Conservation (phyloP, 192 early-diverging fungal genomes). For the Allomyces macrogynus region DNA sequence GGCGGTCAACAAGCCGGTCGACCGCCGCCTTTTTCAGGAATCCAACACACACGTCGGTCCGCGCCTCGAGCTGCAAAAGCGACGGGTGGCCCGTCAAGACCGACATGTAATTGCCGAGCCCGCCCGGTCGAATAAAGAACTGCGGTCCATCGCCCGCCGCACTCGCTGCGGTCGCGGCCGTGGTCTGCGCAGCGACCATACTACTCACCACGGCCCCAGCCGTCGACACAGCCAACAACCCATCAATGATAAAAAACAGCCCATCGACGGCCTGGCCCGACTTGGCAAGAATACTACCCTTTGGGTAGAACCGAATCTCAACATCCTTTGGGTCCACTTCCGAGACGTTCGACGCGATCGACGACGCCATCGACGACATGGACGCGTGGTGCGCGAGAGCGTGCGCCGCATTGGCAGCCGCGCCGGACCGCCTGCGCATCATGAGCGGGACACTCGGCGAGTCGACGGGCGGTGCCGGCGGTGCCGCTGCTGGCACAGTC, state of each 20-base stretch:
- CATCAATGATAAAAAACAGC: constrained; percentile 84
- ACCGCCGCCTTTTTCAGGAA: constrained; percentile 64
- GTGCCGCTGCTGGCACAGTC: neutral
- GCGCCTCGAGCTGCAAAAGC: constrained; percentile 63
- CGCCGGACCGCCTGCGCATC: neutral
- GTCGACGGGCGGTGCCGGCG: neutral
- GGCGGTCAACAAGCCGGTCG: constrained; percentile 64
- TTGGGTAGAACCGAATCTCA: constrained; percentile 51
- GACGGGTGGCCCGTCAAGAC: constrained; percentile 80
- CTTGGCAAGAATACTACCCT: constrained; percentile 48
- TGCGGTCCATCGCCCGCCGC: constrained; percentile 16
- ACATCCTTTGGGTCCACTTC: constrained; percentile 28
- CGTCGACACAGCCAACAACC: constrained; percentile 53
- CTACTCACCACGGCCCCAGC: constrained; percentile 11
- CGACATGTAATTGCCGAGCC: constrained; percentile 77
- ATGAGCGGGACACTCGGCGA: neutral
- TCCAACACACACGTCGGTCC: constrained; percentile 63
- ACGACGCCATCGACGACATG: constrained; percentile 4
- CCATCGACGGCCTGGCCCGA: constrained; percentile 71
- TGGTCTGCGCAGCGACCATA: constrained; percentile 1
- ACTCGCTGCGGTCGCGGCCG: constrained; percentile 1
- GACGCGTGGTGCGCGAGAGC: constrained; percentile 1
- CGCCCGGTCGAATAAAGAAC: constrained; percentile 65
- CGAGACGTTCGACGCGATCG: constrained; percentile 2
- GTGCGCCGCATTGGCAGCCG: neutral